A percentile compares a stretch with the other conserved stretches of the same genome.
Conservation (phyloP, 2,329 filamentous ascomycete genomes). For the Allantophomopsis cytisporea region DNA sequence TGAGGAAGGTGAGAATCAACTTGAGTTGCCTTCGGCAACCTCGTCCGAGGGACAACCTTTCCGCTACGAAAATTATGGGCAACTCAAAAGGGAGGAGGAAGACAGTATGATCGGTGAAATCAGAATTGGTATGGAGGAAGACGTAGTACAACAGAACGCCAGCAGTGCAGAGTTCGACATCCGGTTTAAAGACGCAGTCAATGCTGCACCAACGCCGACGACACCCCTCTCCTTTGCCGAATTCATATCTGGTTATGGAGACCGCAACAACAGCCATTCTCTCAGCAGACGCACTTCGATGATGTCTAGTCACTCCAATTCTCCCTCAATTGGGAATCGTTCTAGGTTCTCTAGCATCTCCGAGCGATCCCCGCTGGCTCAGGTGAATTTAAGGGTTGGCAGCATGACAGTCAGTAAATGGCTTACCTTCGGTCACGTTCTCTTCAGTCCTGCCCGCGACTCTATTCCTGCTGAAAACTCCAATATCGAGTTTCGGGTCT, state of each 20-base stretch:
- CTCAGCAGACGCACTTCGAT: constrained; percentile 12
- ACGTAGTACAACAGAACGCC: constrained; percentile 3
- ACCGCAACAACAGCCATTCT: constrained; percentile 18
- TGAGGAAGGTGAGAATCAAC: constrained; percentile 41
- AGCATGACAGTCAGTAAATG: constrained; percentile 81
- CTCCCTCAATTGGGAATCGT: constrained; percentile 3
- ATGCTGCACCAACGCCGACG: constrained; percentile 24
- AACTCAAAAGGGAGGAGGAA: constrained; percentile 7
- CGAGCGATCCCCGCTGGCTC: constrained; percentile 48
- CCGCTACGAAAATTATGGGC: constrained; percentile 35
- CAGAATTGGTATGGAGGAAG: too few species aligned
- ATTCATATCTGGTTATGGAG: constrained; percentile 24
- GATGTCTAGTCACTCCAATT: constrained; percentile 3
- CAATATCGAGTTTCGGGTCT: constrained; percentile 45
- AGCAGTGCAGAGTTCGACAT: constrained; percentile 38
- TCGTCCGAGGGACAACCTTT: constrained; percentile 44
- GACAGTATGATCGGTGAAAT: constrained; percentile 7
- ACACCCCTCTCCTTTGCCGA: constrained; percentile 29
- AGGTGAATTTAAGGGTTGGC: constrained; percentile 65
- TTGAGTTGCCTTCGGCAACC: constrained; percentile 34
- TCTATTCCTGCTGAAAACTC: constrained; percentile 41
- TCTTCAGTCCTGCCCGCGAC: constrained; percentile 69
- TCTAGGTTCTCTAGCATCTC: constrained; percentile 8
- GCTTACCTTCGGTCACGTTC: constrained; percentile 71
- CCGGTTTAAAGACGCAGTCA: constrained; percentile 34